A percentile compares a stretch with the other conserved stretches of the same genome.
Evolutionary conservation across 768 basidiomycete genomes (phyloP).

Genomic region (Lactifluus echinatus): DNA sequence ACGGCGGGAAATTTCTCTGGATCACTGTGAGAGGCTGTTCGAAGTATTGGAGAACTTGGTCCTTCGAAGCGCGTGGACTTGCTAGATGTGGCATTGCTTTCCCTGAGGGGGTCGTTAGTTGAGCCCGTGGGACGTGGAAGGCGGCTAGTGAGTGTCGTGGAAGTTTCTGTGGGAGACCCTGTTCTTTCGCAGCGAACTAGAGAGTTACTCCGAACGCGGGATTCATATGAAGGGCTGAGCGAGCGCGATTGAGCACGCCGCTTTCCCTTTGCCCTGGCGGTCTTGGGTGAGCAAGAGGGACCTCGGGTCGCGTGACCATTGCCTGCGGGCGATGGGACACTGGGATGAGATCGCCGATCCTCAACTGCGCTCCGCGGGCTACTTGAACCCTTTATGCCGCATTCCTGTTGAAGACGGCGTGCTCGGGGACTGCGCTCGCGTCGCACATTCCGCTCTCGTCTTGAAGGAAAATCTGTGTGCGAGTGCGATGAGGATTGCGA

Average conservation of each 20-base stretch:
- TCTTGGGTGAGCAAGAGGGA: background rate
- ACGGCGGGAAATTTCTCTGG: background rate
- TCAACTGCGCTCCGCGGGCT: background rate
- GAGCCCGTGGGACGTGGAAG: background rate
- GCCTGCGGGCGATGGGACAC: too few species aligned
- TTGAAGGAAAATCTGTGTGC: slow-evolving; percentile 19
- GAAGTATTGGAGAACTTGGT: background rate
- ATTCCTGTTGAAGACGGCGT: background rate
- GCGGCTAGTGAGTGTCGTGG: background rate
- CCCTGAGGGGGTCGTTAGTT: background rate
- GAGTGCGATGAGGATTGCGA: background rate
- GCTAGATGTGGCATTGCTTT: background rate
- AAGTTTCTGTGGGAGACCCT: background rate
- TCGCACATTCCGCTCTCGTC: background rate
- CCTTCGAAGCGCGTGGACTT: background rate
- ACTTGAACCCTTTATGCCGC: background rate
- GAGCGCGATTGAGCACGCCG: background rate
- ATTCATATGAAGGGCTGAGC: background rate
- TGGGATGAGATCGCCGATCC: background rate
- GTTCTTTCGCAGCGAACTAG: background rate
- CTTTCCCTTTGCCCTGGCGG: slow-evolving; percentile 4
- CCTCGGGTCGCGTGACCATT: background rate
- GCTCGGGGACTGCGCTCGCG: background rate
- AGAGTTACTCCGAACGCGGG: background rate
- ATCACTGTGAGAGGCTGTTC: background rate